A percentile compares a stretch with the other conserved stretches of the same genome.
Evolutionary conservation across 352 stramenopile genomes (phyloP).

Genomic region (Phytophthora palmivora): DNA sequence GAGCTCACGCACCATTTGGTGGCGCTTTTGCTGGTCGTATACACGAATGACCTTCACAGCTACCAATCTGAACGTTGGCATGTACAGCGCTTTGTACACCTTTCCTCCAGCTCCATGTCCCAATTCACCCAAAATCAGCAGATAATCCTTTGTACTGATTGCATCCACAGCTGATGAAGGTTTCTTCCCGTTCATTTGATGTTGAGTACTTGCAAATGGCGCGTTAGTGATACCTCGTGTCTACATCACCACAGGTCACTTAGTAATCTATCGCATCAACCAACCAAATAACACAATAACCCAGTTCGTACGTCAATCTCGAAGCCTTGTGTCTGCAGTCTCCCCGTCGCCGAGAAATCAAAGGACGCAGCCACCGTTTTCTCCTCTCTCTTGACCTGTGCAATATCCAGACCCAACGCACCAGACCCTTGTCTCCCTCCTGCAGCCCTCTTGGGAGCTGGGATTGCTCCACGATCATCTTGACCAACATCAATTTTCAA

Average conservation of each 20-base stretch:
- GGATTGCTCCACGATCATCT: conserved; percentile 6
- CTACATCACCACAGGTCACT: conserved; percentile 32
- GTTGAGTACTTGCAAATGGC: conserved; percentile 51
- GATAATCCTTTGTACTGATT: conserved; percentile 67
- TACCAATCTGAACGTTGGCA: conserved; percentile 90
- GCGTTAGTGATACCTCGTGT: conserved; percentile 76
- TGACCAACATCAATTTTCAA: conserved; percentile 62
- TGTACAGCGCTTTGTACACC: conserved; percentile 90
- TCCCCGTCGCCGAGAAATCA: conserved; percentile 80
- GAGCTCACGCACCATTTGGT: conserved; percentile 90
- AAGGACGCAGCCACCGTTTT: conserved; percentile 71
- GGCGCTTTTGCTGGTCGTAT: conserved; percentile 88
- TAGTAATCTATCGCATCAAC: too few relatives aligned
- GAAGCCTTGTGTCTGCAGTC: conserved; percentile 84
- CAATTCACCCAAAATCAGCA: conserved; percentile 75
- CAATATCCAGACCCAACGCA: conserved; percentile 70
- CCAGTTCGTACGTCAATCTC: conserved; percentile 77
- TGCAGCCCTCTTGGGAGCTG: conserved; percentile 19
- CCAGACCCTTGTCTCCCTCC: conserved; percentile 49
- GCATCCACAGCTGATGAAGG: conserved; percentile 15
- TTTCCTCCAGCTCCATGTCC: conserved; percentile 88
- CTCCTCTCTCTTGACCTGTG: conserved; percentile 67
- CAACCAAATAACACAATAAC: too few relatives aligned
- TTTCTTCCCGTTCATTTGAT: conserved; percentile 20
- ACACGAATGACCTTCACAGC: conserved; percentile 91